phyloP scores from a whole-genome alignment of 2,329 filamentous ascomycete genomes.

The Alternaria panax region DNA sequence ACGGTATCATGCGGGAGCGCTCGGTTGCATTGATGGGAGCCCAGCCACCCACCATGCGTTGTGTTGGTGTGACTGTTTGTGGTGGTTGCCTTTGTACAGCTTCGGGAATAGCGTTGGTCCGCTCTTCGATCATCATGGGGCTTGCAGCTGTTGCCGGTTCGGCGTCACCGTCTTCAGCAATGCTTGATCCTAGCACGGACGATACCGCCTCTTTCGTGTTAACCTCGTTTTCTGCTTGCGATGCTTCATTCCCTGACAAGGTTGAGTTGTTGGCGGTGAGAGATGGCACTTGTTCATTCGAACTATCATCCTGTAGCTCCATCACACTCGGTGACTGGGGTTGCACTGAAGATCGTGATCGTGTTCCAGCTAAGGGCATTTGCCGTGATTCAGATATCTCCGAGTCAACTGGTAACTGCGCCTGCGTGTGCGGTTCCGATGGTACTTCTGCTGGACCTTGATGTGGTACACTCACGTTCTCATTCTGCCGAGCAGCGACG shows the following conservation, averaged over 20 bases:
- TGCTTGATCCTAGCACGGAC: background rate
- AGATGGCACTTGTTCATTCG: background rate
- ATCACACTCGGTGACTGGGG: background rate
- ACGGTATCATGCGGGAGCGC: constrained; percentile 5
- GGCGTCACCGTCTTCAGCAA: background rate
- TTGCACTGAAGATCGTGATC: background rate
- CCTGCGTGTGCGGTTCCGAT: background rate
- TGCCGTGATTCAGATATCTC: background rate
- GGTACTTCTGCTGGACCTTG: background rate
- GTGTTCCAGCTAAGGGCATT: background rate
- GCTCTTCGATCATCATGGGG: background rate
- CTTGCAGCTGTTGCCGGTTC: background rate
- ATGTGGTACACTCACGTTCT: background rate
- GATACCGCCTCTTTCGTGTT: background rate
- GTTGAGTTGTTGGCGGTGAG: background rate
- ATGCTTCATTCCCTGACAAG: background rate
- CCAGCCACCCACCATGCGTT: constrained; percentile 19
- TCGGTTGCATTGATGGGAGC: constrained; percentile 27
- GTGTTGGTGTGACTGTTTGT: background rate
- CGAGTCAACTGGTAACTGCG: background rate
- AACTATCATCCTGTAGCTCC: background rate
- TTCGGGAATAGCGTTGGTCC: background rate
- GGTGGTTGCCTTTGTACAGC: background rate
- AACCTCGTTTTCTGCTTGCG: background rate
- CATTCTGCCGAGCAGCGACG: background rate